phyloP scores from a whole-genome alignment of 495 filamentous ascomycete genomes.

The Podospora tetraspora region DNA sequence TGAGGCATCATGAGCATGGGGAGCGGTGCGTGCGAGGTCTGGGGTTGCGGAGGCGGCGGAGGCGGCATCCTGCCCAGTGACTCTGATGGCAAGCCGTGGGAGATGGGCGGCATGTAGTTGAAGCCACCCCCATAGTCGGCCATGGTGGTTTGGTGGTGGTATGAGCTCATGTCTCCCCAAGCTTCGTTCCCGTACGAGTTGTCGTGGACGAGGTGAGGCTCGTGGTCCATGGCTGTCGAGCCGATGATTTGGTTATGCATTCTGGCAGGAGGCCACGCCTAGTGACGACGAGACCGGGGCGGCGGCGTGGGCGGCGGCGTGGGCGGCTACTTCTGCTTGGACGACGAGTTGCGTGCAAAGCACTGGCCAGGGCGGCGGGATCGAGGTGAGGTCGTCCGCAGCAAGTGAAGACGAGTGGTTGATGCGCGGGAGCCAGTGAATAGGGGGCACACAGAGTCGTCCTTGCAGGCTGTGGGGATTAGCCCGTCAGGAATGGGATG shows the following conservation, averaged over 20 bases:
- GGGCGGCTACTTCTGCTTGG: constrained; percentile 15
- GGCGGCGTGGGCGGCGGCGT: constrained; percentile 27
- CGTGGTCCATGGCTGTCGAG: constrained; percentile 45
- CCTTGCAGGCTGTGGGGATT: constrained; percentile 20
- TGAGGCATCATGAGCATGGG: constrained; percentile 62
- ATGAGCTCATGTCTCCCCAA: constrained; percentile 45
- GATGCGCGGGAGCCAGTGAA: constrained; percentile 20
- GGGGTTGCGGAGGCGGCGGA: constrained; percentile 35
- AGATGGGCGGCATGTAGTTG: constrained; percentile 38
- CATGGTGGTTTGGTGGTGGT: constrained; percentile 45
- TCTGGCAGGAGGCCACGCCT: constrained; percentile 29
- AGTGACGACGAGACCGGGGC: constrained; percentile 26
- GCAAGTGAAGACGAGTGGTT: constrained; percentile 11
- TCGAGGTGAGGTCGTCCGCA: constrained; percentile 21
- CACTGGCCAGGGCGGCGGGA: constrained; percentile 27
- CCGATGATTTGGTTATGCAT: constrained; percentile 49
- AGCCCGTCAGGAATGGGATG: constrained; percentile 25
- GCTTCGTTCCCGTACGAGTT: constrained; percentile 34
- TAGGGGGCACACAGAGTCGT: constrained; percentile 17
- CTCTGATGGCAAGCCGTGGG: constrained; percentile 44
- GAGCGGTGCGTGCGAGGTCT: constrained; percentile 38
- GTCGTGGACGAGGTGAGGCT: constrained; percentile 44
- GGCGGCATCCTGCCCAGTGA: constrained; percentile 42
- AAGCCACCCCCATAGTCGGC: constrained; percentile 39
- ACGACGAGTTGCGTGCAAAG: constrained; percentile 20